Percentiles rank a stretch among this genome's conserved stretches.
phyloP scores from a whole-genome alignment of 331 rosid species.

The Rhamnella rubrinervis region DNA sequence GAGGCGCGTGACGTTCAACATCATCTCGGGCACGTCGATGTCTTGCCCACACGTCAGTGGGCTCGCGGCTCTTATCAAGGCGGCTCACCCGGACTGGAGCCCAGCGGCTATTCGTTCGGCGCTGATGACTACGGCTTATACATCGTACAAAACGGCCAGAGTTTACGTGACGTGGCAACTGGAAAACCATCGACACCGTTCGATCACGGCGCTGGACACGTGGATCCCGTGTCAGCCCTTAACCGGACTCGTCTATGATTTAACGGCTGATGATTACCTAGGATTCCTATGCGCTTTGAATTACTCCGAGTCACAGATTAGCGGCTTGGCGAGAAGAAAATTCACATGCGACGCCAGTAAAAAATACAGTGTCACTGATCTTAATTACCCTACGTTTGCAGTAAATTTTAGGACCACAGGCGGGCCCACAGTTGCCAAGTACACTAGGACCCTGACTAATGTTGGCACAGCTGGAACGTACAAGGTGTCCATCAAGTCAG shows the following conservation, averaged over 20 bases:
- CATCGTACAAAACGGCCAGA: conserved; percentile 43
- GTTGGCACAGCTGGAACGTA: conserved; percentile 45
- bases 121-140: conserved; percentile 75
- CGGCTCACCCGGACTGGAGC: conserved; percentile 73
- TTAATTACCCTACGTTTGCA: conserved; percentile 72
- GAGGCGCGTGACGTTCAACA: conserved; percentile 76
- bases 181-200: conserved; percentile 61
- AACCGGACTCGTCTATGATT: conserved; percentile 75
- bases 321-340: conserved; percentile 41
- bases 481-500: conserved; percentile 31
- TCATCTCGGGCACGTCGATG: conserved; percentile 88
- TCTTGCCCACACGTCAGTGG: conserved; percentile 90
- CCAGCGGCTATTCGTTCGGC: conserved; percentile 79
- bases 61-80: conserved; percentile 62
- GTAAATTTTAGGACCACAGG: conserved; percentile 38
- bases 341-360: conserved; percentile 42
- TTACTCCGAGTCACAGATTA: conserved; percentile 36
- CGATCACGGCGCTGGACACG: conserved; percentile 79
- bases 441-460: conserved; percentile 45
- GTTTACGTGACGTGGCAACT: conserved; percentile 42
- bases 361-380: conserved; percentile 47
- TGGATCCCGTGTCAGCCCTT: conserved; percentile 59
- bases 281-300: conserved; percentile 63
- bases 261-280: conserved; percentile 56
- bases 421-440: conserved; percentile 29